Evolutionary conservation across 306 rosid species (phyloP), one percentile per base, ranked within the genome.

Genomic region (Oemleria cerasiformis): DNA sequence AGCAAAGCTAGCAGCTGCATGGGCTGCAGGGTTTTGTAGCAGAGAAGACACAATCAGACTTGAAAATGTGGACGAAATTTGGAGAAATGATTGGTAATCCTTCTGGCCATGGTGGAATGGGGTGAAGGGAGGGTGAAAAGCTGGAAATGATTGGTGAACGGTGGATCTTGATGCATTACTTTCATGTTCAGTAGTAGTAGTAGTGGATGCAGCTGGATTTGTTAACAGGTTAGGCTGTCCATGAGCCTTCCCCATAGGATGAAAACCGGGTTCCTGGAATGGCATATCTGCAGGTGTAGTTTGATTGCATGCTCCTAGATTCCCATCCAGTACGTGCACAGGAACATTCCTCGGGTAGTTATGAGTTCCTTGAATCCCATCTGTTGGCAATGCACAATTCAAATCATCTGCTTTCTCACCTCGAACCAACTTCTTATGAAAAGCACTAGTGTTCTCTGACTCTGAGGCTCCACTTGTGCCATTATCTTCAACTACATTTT

Each of bases 11-110:
- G 98, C 96, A 43, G 94, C 86, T 41, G 98, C 92, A 80, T 94
- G 97, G 25, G 97, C 95, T 65, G 91, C 95, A 49, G 96, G 97
- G 73, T 94, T 89, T 78, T 91, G 98, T 79, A 86, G 72, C 87
- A 94, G 86, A 56, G 88, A 82, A 48, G 97, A 87, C 76, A 86
- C 84, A 73, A 87, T 39, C 42, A 82, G 91, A 74, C 82, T 87
- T n/a, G 96, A 86, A 85, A 89, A 91, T 70, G 96, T 47, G 45
- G 98, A 79, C 70, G 94, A 86, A 80, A 80, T 70, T 63, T 83
- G 85, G 45, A 84, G 88, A 81, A 84, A 80, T n/a, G 98, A 82
- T 65, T 58, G 90, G 82, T 79, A 82, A 75, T 87, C 77, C 3
- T 83, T 88, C 58, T 77, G 92, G 69, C 48, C 77, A 57, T 81